Evolutionary conservation across 805 yeast genomes (phyloP).

Genomic region (Candida quercuum): DNA sequence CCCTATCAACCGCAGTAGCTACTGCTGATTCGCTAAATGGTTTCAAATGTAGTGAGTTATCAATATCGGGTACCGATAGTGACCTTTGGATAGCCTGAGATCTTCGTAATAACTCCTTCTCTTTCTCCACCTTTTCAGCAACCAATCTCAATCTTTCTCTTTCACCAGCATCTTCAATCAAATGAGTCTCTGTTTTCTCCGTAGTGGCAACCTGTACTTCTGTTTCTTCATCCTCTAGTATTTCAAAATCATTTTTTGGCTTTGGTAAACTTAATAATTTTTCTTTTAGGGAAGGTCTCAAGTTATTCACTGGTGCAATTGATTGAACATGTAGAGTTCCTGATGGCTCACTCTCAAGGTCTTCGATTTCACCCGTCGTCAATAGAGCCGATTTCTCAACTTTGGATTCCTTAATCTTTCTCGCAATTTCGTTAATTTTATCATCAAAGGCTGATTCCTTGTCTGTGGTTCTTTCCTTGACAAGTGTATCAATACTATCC

Average conservation of each 20-base stretch:
- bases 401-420: slow-evolving; percentile 33
- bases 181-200: slow-evolving; percentile 1
- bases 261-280: slow-evolving; percentile 31
- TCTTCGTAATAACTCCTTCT: slow-evolving; percentile 29
- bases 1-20: slow-evolving; percentile 22
- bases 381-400: slow-evolving; percentile 30
- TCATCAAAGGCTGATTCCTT: slow-evolving; percentile 4
- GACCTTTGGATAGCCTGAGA: slow-evolving; percentile 43
- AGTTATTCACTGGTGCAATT: background rate
- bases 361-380: slow-evolving; percentile 14
- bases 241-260: slow-evolving; percentile 45
- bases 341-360: slow-evolving; percentile 3
- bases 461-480: slow-evolving; percentile 5
- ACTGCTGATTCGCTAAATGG: background rate
- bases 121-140: slow-evolving; percentile 8
- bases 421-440: slow-evolving; percentile 28
- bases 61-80: slow-evolving; percentile 34
- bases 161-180: slow-evolving; percentile 19
- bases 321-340: background rate
- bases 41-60: background rate
- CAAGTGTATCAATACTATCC: slow-evolving; percentile 8
- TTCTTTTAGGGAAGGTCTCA: slow-evolving; percentile 4
- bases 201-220: slow-evolving; percentile 6
- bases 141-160: slow-evolving; percentile 11
- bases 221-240: slow-evolving; percentile 29